Percentiles rank a stretch among this genome's conserved stretches.
Evolutionary conservation across 2,329 filamentous ascomycete genomes (phyloP).

Genomic region (Apiospora kogelbergensis): DNA sequence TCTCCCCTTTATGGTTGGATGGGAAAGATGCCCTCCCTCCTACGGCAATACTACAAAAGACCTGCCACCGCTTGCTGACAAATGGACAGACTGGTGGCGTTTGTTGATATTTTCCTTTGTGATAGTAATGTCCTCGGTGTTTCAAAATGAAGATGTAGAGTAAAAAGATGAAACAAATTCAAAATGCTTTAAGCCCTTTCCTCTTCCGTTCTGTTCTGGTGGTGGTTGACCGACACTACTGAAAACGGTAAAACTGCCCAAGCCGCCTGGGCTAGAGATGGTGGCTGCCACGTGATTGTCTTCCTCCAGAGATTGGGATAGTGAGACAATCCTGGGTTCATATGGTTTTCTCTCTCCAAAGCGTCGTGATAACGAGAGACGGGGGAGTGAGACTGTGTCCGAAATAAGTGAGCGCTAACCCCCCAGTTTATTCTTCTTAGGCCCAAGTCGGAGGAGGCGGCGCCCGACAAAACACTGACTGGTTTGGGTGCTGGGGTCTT

Average conservation of each 20-base stretch:
- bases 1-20: background rate
- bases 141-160: background rate
- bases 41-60: background rate
- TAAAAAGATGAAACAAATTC: conserved; percentile 3
- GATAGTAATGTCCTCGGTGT: background rate
- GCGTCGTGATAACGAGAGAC: background rate
- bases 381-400: background rate
- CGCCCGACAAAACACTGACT: background rate
- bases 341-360: background rate
- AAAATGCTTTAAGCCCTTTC: background rate
- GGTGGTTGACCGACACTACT: background rate
- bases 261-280: background rate
- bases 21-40: background rate
- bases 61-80: background rate
- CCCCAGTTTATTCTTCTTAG: conserved; percentile 5
- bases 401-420: background rate
- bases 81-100: background rate
- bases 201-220: background rate
- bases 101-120: no score
- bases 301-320: background rate
- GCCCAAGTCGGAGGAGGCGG: background rate
- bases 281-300: background rate
- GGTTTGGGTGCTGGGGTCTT: background rate
- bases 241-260: background rate
- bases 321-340: background rate